phyloP scores from a whole-genome alignment of 768 basidiomycete genomes.

The Gloeophyllum trabeum region DNA sequence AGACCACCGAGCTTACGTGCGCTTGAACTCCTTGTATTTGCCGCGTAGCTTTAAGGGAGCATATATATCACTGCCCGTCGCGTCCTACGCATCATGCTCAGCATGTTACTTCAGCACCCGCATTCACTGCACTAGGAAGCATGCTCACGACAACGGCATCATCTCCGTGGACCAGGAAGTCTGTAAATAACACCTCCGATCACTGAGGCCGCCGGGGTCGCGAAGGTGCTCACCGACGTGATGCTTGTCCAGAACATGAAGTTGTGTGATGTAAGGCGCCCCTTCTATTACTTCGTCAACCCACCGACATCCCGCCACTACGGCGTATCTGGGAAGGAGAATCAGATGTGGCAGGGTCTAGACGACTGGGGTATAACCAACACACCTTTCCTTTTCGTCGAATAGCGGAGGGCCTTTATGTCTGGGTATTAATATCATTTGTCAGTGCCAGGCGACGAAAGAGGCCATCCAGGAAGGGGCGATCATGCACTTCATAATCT shows the following conservation, averaged over 20 bases:
- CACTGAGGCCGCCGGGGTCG: not conserved
- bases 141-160: constrained; percentile 6
- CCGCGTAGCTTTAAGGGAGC: constrained; percentile 1
- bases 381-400: constrained; percentile 8
- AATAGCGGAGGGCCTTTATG: constrained; percentile 11
- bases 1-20: constrained; percentile 9
- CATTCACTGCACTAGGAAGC: not conserved
- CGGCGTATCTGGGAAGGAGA: constrained; percentile 7
- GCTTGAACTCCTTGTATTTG: constrained; percentile 7
- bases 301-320: constrained; percentile 9
- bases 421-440: constrained; percentile 1
- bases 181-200: not conserved
- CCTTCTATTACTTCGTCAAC: constrained; percentile 7
- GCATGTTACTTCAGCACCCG: no score
- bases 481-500: constrained; percentile 6
- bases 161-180: constrained; percentile 10
- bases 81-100: no score
- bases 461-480: not conserved
- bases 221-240: constrained; percentile 4
- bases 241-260: constrained; percentile 2
- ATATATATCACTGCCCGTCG: not conserved
- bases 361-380: no score
- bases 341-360: no score
- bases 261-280: constrained; percentile 8
- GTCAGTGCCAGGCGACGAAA: not conserved